phyloP scores from a whole-genome alignment of 768 basidiomycete species.

The Pisolithus microcarpus region DNA sequence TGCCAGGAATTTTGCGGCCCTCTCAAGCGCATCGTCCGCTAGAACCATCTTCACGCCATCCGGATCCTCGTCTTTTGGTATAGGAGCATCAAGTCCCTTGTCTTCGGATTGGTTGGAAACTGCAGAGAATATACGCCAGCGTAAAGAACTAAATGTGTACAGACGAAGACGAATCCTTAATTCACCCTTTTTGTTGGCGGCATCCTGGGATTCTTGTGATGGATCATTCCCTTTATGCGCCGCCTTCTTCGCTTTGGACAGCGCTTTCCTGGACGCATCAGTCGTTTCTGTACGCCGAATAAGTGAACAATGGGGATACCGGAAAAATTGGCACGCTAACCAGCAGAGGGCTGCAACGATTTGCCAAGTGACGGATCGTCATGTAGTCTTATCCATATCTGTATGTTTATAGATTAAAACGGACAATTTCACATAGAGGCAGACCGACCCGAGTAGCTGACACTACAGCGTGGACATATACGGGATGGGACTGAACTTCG shows the following conservation, averaged over 20 bases:
- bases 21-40: slow-evolving; percentile 60
- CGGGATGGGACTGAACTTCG: slow-evolving; percentile 64
- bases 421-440: slow-evolving; percentile 8
- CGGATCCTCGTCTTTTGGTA: slow-evolving; percentile 74
- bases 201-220: slow-evolving; percentile 30
- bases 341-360: slow-evolving; percentile 25
- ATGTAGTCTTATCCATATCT: slow-evolving; percentile 71
- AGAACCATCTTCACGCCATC: slow-evolving; percentile 67
- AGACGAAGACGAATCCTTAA: slow-evolving; percentile 9
- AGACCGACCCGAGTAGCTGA: slow-evolving; percentile 56
- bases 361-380: slow-evolving; percentile 64
- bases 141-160: slow-evolving; percentile 8
- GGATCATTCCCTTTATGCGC: slow-evolving; percentile 51
- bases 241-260: slow-evolving; percentile 82
- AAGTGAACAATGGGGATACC: slow-evolving; percentile 29
- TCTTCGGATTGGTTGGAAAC: slow-evolving; percentile 40
- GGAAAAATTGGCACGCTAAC: slow-evolving; percentile 19
- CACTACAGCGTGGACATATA: slow-evolving; percentile 66
- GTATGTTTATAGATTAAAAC: slow-evolving; percentile 6
- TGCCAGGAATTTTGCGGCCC: slow-evolving; percentile 62
- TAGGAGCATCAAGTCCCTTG: slow-evolving; percentile 55
- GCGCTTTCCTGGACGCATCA: slow-evolving; percentile 62
- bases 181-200: slow-evolving; percentile 55
- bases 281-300: slow-evolving; percentile 9
- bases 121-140: slow-evolving; percentile 6